Evolutionary conservation across 208 protist species (phyloP), one percentile per base, ranked within the genome.

Genomic region (Herpetomonas tarakana): DNA sequence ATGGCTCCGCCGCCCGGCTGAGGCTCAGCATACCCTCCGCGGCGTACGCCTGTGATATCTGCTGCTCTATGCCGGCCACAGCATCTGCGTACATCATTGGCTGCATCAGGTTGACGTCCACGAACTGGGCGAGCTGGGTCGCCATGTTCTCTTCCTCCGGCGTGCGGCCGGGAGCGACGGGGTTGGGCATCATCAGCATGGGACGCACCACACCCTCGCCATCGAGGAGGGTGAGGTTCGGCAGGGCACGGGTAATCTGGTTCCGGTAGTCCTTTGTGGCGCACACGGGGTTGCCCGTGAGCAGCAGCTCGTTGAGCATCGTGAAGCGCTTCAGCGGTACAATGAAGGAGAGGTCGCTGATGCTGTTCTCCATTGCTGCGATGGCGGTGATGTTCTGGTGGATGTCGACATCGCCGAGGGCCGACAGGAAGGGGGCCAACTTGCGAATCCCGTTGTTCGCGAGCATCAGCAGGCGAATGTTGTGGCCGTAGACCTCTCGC

Each of bases 381-480:
- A 96, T 81, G 38, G 83, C 81, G 11, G 79, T 87, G 59, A 96
- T 74, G 57, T 74, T 74, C 39, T 67, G 38, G 58, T 90, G 71
- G 24, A 93, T 71, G 47, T 83, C 78, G 28, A 70, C 72, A 11
- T 78, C 76, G 28, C 77, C 69, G 31, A 96, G 31, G 21, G 83
- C 84, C 30, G 71, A 65, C 18, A 96, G 75, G 30, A 93, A 74
- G n/a, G 68, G 39, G 30, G 69, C 71, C 22, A 88, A 46, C 38
- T 85, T 75, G 14, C 58, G 53, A 61, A 96, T 93, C 22, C 78
- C 71, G 65, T 96, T 93, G 66, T 78, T 39, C 56, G 89, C 70
- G 16, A 92, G 56, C 50, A 70, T 61, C 24, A 96, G 41, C 27
- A 87, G 64, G 41, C 82, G 80, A 16, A 92, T 78, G 39, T 68